These are phyloP conservation scores for Fomitopsis schrenkii DNA, from an alignment of 1,284 basidiomycete genomes.

Conservation along the genomic window DNA sequence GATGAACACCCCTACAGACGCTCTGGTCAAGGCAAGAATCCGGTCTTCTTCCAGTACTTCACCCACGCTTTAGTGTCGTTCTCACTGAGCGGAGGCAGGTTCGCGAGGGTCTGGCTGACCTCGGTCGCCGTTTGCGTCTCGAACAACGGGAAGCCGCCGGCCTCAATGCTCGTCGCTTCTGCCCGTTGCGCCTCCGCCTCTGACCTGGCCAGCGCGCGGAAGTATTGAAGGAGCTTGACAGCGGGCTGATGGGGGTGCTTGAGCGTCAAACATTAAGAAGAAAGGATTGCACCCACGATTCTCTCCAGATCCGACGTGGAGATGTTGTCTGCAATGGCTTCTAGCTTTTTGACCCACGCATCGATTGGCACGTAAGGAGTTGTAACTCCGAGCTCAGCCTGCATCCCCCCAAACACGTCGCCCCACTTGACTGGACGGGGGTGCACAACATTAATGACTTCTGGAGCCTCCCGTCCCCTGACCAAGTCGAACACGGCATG, in stretches of 20 bases:
- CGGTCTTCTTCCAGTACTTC: constrained; percentile 11
- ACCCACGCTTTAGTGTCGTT: constrained; percentile 13
- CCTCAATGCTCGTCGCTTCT: constrained; percentile 4
- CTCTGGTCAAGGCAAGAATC: constrained; percentile 5
- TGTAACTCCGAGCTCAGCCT: constrained; percentile 7
- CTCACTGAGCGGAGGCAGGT: constrained; percentile 6
- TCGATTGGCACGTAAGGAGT: constrained; percentile 17
- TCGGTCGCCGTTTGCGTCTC: constrained; percentile 6
- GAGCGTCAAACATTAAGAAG: background rate
- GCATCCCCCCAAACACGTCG: constrained; percentile 14
- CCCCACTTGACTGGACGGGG: constrained; percentile 21
- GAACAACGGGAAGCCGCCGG: constrained; percentile 11
- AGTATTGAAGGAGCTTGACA: constrained; percentile 8
- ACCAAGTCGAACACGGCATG: constrained; percentile 20
- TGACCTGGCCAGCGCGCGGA: background rate
- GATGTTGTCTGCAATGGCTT: constrained; percentile 3
- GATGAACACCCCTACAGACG: background rate
- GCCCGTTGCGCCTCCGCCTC: background rate
- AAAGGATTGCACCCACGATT: constrained; percentile 6
- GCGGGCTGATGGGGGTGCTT: background rate
- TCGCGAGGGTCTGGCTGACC: constrained; percentile 8
- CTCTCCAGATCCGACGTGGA: constrained; percentile 5
- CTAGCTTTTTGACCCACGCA: constrained; percentile 17
- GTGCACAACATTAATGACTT: constrained; percentile 27
- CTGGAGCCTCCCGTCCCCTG: constrained; percentile 13